Base-by-base conservation (phyloP, 805 yeast species). In the Saccharomycopsis vini region DNA sequence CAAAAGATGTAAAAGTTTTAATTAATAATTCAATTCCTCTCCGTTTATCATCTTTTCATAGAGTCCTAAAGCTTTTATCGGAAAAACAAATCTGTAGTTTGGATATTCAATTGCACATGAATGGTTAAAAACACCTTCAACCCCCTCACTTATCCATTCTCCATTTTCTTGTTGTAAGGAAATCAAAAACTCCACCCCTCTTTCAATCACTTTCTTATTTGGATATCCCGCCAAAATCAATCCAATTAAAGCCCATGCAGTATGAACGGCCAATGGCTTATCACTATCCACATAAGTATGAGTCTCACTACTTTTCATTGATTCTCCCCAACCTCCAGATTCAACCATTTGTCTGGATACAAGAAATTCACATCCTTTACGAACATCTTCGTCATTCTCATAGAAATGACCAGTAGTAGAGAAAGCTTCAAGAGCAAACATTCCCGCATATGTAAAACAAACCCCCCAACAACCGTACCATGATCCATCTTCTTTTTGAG, bases 401-500 rank as follows among this genome's bases (percentile, higher is more conserved):
- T 88, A 90, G 2, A 56, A 64, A 45, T 72, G 71, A 1, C 79
- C 85, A 22, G 81, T 81, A 3, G 90, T 75, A 22, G 76, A 67
- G 39, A 92, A 68, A 0, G 97, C 97, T 54, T 92, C 99, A 23
- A 92, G 62, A 0, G 99, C 99, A 73, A 92, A 92, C 98, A 92
- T 92, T 2, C 88, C 84, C 0, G 97, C 97, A 61, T 92, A 92
- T 0, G 96, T 85, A 58, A 72, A 88, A 59, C 99, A 92, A 4
- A 92, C 80, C 30, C 98, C 99, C 99, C 99, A 92, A 33, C 87
- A 79, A 1, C 99, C 99, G 60, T 89, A 94, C 97, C 97, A 92
- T 12, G 95, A 79, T 0, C 99, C 99, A 61, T 92, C 95, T 0
- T 57, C 55, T 36, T 69, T 66, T 61, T 92, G 98, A 2, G 75